These are phyloP conservation scores for Saururus chinensis DNA, from an alignment of 164 flowering plant species.

Conservation along the genomic window DNA sequence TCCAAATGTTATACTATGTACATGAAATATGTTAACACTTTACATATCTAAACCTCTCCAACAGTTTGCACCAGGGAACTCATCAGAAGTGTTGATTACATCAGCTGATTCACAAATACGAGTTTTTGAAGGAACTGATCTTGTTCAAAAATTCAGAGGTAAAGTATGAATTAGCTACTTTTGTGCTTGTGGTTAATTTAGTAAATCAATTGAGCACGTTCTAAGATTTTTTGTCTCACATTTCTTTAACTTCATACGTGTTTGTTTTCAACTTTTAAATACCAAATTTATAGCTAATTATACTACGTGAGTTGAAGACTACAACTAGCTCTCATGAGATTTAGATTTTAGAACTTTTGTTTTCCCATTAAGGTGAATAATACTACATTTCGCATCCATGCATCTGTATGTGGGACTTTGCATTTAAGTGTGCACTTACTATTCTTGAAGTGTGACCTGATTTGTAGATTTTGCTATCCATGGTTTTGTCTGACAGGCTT, in stretches of 20 bases:
- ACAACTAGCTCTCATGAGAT: too few relatives aligned
- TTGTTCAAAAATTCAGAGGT: slow-evolving; percentile 73
- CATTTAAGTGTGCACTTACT: neutral
- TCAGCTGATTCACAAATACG: slow-evolving; percentile 80
- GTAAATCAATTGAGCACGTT: too few relatives aligned
- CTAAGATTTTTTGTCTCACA: too few relatives aligned
- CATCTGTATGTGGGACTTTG: too few relatives aligned
- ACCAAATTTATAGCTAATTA: too few relatives aligned
- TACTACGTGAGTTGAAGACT: too few relatives aligned
- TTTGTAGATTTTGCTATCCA: neutral
- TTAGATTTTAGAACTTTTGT: too few relatives aligned
- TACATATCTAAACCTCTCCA: neutral
- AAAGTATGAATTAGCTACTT: neutral
- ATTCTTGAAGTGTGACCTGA: neutral
- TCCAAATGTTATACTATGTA: too few relatives aligned
- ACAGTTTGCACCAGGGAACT: slow-evolving; percentile 63
- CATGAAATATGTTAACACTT: neutral
- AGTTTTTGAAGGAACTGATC: slow-evolving; percentile 40
- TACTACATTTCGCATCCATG: too few relatives aligned
- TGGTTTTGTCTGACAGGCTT: slow-evolving; percentile 39
- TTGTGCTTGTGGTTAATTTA: neutral
- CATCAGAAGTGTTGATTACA: slow-evolving; percentile 73
- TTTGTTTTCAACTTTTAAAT: too few relatives aligned
- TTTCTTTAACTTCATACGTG: too few relatives aligned
- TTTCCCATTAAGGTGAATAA: too few relatives aligned